A percentile compares a stretch with the other conserved stretches of the same genome.
These are phyloP conservation scores for Mortierella sp. DNA, from an alignment of 371 early-diverging fungal genomes.

Conservation along the genomic window DNA sequence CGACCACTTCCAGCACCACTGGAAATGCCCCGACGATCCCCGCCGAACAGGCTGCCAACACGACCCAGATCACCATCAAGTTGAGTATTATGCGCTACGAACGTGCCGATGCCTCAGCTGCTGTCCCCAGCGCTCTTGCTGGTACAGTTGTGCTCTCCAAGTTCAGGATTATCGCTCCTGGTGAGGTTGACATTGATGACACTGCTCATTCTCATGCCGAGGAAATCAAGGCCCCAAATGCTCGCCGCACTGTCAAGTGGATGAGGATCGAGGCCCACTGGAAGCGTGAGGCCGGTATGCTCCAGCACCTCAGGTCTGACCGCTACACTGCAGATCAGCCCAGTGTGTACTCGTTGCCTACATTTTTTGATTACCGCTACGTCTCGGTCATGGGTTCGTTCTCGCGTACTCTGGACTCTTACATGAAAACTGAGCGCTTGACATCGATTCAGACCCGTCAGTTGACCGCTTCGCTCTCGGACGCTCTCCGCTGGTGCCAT, in stretches of 20 bases:
- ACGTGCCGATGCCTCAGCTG: conserved; percentile 35
- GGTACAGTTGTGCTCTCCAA: conserved; percentile 47
- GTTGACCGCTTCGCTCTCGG: conserved; percentile 13
- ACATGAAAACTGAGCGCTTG: conserved; percentile 23
- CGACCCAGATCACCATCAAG: conserved; percentile 51
- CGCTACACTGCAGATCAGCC: conserved; percentile 35
- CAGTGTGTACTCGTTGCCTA: conserved; percentile 33
- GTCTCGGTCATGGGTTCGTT: conserved; percentile 50
- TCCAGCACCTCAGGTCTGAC: conserved; percentile 41
- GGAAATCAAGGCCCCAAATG: conserved; percentile 38
- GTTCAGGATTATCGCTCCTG: too few relatives aligned
- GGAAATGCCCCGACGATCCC: conserved; percentile 11
- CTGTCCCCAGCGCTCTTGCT: conserved; percentile 26
- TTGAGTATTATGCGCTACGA: conserved; percentile 46
- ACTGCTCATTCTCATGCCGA: too few relatives aligned
- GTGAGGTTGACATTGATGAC: too few relatives aligned
- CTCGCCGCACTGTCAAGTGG: conserved; percentile 39
- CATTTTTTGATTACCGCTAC: conserved; percentile 41
- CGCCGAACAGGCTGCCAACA: too few relatives aligned
- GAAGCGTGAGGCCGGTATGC: conserved; percentile 54
- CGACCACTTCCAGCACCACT: too few relatives aligned
- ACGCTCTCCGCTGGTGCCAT: conserved; percentile 50
- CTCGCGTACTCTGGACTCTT: conserved; percentile 35
- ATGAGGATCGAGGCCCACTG: conserved; percentile 48
- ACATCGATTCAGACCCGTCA: background rate